These are phyloP conservation scores for Penicillium sp. DNA, from an alignment of 2,329 filamentous ascomycete genomes.

Conservation along the genomic window DNA sequence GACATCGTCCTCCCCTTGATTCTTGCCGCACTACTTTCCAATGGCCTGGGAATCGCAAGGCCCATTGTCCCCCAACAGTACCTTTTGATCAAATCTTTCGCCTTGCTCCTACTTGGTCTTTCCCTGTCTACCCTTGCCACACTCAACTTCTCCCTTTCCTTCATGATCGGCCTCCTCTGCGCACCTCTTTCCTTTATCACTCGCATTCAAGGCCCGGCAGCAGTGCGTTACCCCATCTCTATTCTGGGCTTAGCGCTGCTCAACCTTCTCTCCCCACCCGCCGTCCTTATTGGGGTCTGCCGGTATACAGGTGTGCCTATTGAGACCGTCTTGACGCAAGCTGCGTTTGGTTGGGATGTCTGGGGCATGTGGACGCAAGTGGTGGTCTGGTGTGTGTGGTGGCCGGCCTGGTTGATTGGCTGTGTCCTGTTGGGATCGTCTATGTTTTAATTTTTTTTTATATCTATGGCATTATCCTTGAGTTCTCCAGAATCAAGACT, in stretches of 20 bases:
- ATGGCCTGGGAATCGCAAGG: constrained; percentile 54
- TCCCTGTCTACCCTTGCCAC: constrained; percentile 91
- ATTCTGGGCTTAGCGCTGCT: constrained; percentile 59
- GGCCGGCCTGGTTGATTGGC: constrained; percentile 83
- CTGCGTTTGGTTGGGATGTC: constrained; percentile 86
- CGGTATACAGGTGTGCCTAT: constrained; percentile 57
- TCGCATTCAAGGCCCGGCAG: constrained; percentile 36
- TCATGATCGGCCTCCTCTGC: constrained; percentile 80
- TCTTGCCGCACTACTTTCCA: constrained; percentile 62
- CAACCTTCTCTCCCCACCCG: constrained; percentile 66
- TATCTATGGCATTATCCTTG: not conserved
- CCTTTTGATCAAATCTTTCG: constrained; percentile 84
- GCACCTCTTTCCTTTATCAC: constrained; percentile 75
- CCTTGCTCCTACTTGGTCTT: constrained; percentile 88
- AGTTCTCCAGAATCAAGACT: too few relatives aligned
- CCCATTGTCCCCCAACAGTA: constrained; percentile 69
- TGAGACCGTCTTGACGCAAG: constrained; percentile 68
- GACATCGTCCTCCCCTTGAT: constrained; percentile 64
- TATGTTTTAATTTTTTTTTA: constrained; percentile 33
- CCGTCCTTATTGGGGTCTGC: constrained; percentile 58
- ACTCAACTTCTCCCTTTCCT: constrained; percentile 90
- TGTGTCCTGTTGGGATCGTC: constrained; percentile 45
- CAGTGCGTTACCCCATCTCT: constrained; percentile 32
- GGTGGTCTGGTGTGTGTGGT: constrained; percentile 94
- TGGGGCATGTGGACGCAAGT: constrained; percentile 89